These are phyloP conservation scores for Saposhnikovia divaricata DNA, from an alignment of 129 eudicot genomes.

Conservation along the genomic window DNA sequence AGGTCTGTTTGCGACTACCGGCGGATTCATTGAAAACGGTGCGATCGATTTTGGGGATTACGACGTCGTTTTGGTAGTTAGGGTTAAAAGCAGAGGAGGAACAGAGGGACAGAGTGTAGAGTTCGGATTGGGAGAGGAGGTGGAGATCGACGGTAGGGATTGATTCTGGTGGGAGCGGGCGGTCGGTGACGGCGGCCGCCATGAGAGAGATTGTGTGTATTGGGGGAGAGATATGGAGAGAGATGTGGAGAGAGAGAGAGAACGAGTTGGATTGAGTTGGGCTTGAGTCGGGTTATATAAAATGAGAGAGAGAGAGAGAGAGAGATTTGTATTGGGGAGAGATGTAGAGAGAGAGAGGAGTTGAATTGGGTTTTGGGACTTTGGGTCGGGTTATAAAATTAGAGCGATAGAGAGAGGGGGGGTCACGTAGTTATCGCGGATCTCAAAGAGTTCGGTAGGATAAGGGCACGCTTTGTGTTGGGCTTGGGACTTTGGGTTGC, in stretches of 20 bases:
- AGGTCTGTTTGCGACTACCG: slow-evolving; percentile 80
- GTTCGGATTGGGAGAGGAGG: slow-evolving; percentile 74
- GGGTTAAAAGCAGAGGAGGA: slow-evolving; percentile 34
- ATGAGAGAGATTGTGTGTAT: slow-evolving; percentile 7
- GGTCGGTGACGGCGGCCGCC: slow-evolving; percentile 41
- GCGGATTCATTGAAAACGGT: slow-evolving; percentile 93
- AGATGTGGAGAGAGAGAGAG: background rate
- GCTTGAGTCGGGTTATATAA: background rate
- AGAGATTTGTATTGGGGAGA: too few relatives aligned
- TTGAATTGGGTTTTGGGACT: too few relatives aligned
- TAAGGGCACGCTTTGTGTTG: too few relatives aligned
- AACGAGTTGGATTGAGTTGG: background rate
- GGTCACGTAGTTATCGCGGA: too few relatives aligned
- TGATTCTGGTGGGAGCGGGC: slow-evolving; percentile 22
- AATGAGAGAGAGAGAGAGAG: background rate
- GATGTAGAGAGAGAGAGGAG: too few relatives aligned
- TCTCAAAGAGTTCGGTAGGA: too few relatives aligned
- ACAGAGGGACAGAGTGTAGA: slow-evolving; percentile 50
- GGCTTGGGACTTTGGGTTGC: too few relatives aligned
- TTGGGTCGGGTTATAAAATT: too few relatives aligned
- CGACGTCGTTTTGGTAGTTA: slow-evolving; percentile 54
- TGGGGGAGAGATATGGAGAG: background rate
- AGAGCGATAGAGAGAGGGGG: too few relatives aligned
- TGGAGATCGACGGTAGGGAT: slow-evolving; percentile 77
- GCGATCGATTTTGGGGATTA: slow-evolving; percentile 75